Evolutionary conservation across 1,284 basidiomycete genomes (phyloP).

Genomic region (Abortiporus biennis): DNA sequence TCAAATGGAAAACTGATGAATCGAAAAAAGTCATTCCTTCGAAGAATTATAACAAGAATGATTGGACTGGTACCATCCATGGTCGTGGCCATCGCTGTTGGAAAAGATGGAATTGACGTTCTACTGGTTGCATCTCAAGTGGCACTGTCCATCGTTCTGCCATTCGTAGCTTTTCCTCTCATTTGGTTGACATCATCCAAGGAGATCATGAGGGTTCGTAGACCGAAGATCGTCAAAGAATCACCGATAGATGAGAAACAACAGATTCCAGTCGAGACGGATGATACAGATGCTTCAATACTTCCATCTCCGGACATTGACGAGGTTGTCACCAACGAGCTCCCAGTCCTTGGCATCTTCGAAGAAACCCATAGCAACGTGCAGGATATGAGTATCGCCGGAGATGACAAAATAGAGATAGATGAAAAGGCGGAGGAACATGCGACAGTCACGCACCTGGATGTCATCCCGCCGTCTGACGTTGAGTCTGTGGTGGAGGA

Average conservation of each 20-base stretch:
- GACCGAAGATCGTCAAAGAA: conserved; percentile 11
- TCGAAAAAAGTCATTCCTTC: conserved; percentile 76
- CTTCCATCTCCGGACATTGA: background rate
- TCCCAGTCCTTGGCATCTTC: too few relatives aligned
- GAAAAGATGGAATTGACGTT: conserved; percentile 69
- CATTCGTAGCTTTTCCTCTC: conserved; percentile 80
- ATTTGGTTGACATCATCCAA: conserved; percentile 71
- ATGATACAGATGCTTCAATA: background rate
- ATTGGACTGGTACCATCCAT: conserved; percentile 89
- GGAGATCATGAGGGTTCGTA: conserved; percentile 60
- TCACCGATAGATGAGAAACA: background rate
- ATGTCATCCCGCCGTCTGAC: background rate
- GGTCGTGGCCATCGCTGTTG: conserved; percentile 75
- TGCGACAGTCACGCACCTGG: background rate
- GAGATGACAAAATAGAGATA: background rate
- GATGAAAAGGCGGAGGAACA: background rate
- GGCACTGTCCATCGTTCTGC: conserved; percentile 79
- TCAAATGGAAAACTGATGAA: conserved; percentile 1
- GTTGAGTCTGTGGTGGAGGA: background rate
- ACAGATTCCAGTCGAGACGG: background rate
- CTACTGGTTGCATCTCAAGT: conserved; percentile 89
- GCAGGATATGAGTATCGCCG: too few relatives aligned
- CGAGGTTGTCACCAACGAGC: background rate
- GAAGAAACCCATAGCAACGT: too few relatives aligned
- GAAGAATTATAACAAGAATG: conserved; percentile 79